These are phyloP conservation scores for Pseudocercospora eumusae DNA, from an alignment of 2,329 filamentous ascomycete genomes.

Conservation along the genomic window DNA sequence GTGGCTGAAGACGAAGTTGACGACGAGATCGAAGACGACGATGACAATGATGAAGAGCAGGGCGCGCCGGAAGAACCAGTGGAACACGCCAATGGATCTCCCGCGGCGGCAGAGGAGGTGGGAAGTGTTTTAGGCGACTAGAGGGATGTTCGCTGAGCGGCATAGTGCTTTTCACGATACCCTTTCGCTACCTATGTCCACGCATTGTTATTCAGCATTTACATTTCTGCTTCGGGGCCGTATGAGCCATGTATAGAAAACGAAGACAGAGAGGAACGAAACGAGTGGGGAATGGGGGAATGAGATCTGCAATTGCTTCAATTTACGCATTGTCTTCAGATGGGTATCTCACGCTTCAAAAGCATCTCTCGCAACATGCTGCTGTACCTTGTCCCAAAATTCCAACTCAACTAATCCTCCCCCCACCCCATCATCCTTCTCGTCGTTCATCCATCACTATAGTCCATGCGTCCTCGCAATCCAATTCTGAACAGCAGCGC, in stretches of 20 bases:
- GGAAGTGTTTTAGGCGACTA: conserved; percentile 48
- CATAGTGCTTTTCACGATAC: conserved; percentile 7
- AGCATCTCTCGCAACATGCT: neutral
- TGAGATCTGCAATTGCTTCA: neutral
- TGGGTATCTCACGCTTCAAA: conserved; percentile 2
- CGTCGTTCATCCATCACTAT: conserved; percentile 14
- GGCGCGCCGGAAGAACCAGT: conserved; percentile 31
- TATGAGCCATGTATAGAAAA: neutral
- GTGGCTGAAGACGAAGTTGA: conserved; percentile 46
- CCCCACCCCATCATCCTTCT: neutral
- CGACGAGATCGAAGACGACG: conserved; percentile 46
- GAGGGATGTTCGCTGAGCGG: conserved; percentile 5
- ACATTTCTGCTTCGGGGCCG: neutral
- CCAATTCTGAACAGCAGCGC: conserved; percentile 54
- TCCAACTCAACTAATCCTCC: neutral
- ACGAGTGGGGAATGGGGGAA: neutral
- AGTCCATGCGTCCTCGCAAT: conserved; percentile 28
- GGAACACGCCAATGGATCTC: conserved; percentile 41
- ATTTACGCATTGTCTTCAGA: neutral
- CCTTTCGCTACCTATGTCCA: neutral
- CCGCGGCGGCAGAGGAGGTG: conserved; percentile 38
- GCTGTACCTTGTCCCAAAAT: neutral
- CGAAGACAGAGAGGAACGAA: neutral
- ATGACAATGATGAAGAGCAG: conserved; percentile 40
- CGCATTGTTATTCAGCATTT: neutral